These are phyloP conservation scores for Lachnellula cervina DNA, from an alignment of 2,329 filamentous ascomycete species.

Conservation along the genomic window DNA sequence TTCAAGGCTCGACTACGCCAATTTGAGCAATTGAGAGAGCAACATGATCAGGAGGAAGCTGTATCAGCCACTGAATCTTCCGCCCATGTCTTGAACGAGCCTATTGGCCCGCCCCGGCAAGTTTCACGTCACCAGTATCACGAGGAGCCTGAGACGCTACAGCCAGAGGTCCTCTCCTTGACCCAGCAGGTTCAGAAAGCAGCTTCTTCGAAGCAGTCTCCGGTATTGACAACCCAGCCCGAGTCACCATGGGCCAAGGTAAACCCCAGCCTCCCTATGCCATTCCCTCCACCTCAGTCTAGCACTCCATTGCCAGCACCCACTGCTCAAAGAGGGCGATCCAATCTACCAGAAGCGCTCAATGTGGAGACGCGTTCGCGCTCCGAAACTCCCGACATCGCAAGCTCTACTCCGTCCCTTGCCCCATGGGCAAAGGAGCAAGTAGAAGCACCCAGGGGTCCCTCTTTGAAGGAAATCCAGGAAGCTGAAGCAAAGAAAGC, in stretches of 20 bases:
- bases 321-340: constrained; percentile 76
- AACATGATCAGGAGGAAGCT: constrained; percentile 55
- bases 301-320: constrained; percentile 82
- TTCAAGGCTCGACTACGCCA: constrained; percentile 67
- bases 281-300: constrained; percentile 64
- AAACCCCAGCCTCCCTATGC: constrained; percentile 68
- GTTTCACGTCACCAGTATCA: constrained; percentile 18
- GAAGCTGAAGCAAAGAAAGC: constrained; percentile 91
- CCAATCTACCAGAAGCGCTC: constrained; percentile 74
- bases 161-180: constrained; percentile 56
- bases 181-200: constrained; percentile 84
- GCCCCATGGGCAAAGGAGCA: constrained; percentile 94
- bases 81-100: constrained; percentile 31
- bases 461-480: constrained; percentile 93
- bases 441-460: constrained; percentile 70
- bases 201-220: constrained; percentile 53
- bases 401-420: constrained; percentile 58
- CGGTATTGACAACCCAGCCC: constrained; percentile 38
- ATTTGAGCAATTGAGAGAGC: constrained; percentile 73
- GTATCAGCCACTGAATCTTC: constrained; percentile 13
- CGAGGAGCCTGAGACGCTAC: constrained; percentile 33
- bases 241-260: constrained; percentile 55
- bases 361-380: constrained; percentile 63
- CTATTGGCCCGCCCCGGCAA: constrained; percentile 24
- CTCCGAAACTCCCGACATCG: constrained; percentile 67